Base-by-base conservation (phyloP, 2,329 filamentous ascomycete genomes). In the Dothistroma pini region DNA sequence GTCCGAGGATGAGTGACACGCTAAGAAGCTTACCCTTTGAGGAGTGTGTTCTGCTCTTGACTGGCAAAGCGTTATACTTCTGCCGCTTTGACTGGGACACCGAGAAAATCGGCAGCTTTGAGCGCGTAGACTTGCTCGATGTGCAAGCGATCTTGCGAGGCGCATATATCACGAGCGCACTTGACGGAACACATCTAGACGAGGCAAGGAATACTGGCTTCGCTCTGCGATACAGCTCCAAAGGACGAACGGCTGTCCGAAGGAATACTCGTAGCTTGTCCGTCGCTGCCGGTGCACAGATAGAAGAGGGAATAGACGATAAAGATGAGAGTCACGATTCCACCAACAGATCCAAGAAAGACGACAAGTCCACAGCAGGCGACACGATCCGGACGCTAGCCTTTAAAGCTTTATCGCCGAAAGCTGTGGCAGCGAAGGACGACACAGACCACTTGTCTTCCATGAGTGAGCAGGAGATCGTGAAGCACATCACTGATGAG, bases 71-170 rank as follows among this genome's bases (percentile, higher is more conserved):
- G 0, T 75, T 97, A 2, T 97, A 97, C 72, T 86, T 91, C 63
- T 97, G 93, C 74, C 86, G 90, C 14, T 93, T 97, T 69, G 92
- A 97, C 75, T 97, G 93, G 92, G 89, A 90, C 64, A 88, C 92
- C 8, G 95, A 97, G 77, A 97, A 97, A 73, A 90, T 99, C 1
- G 88, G 89, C 12, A 92, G 89, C 0, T 97, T 97, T 74, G 93
- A 97, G 76, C 84, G 93, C 8, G 86, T 97, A 14, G 87, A 89
- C 60, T 81, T 97, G 8, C 82, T 84, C 21, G 89, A 91, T 60
- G 80, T 99, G 38, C 82, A 84, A 1, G 82, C 83, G 25, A 85
- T 99, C 68, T 87, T 87, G 71, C 85, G 88, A 62, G 95, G 95
- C 21, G 89, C 91, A 0, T 99, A 97, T 71, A 89, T 99, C 70